These are phyloP conservation scores for Hypoxylon fuscum DNA, from an alignment of 495 filamentous ascomycete genomes.

Conservation along the genomic window DNA sequence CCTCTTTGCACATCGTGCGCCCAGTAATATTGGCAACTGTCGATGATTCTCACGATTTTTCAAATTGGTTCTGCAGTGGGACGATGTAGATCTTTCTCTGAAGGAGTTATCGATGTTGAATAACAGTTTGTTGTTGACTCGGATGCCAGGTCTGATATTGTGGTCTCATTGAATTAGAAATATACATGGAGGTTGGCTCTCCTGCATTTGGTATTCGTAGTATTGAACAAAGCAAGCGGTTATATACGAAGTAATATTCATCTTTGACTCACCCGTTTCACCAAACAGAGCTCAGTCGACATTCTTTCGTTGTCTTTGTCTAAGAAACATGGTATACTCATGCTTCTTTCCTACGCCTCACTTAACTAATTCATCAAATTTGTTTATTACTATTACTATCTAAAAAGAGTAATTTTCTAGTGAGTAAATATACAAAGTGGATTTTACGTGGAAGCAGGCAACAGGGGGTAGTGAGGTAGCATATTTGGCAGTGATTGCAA, in stretches of 20 bases:
- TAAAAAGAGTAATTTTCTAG: background rate
- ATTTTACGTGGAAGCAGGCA: constrained; percentile 5
- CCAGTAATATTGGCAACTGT: background rate
- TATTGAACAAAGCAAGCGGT: background rate
- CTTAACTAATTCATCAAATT: background rate
- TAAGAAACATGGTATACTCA: too few species aligned
- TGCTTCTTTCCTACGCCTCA: too few species aligned
- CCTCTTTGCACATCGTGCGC: constrained; percentile 17
- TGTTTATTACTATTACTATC: background rate
- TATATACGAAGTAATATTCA: constrained; percentile 1
- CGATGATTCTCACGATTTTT: too few species aligned
- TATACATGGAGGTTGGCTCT: too few species aligned
- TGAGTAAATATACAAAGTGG: constrained; percentile 4
- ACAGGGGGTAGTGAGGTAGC: constrained; percentile 7
- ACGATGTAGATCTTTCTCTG: background rate
- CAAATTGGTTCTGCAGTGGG: too few species aligned
- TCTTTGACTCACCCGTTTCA: constrained; percentile 10
- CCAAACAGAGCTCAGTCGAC: background rate
- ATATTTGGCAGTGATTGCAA: constrained; percentile 27
- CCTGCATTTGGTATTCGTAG: background rate
- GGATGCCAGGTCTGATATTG: background rate
- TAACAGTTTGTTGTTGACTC: background rate
- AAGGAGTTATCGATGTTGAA: background rate
- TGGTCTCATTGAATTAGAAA: background rate
- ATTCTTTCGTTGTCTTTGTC: background rate